phyloP scores from a whole-genome alignment of 2,329 filamentous ascomycete genomes.

The Cytospora chrysosperma region DNA sequence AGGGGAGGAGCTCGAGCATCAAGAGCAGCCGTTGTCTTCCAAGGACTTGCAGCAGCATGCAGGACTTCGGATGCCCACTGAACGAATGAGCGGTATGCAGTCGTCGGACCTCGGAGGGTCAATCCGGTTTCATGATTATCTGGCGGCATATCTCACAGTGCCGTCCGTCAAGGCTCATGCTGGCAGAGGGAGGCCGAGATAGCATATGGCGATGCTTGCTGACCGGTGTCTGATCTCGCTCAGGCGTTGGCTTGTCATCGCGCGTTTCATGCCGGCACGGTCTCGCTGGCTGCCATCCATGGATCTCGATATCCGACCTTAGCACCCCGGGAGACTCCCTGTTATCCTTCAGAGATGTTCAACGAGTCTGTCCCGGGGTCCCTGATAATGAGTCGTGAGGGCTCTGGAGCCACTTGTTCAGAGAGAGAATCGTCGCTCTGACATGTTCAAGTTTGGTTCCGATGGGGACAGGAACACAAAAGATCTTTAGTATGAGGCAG shows the following conservation, averaged over 20 bases:
- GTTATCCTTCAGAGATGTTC: not conserved
- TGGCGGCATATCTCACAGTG: not conserved
- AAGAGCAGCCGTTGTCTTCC: not conserved
- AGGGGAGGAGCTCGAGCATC: too few relatives aligned
- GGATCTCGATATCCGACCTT: too few relatives aligned
- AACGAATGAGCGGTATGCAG: not conserved
- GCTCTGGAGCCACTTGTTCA: not conserved
- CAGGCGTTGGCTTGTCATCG: constrained; percentile 10
- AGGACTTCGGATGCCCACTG: not conserved
- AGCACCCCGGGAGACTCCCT: not conserved
- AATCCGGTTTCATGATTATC: not conserved
- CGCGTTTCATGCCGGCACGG: constrained; percentile 9
- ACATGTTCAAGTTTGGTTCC: not conserved
- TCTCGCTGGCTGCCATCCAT: constrained; percentile 5
- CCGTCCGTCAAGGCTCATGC: not conserved
- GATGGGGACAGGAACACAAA: not conserved
- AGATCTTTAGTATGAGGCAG: not conserved
- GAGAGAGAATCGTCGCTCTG: not conserved
- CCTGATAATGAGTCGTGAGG: not conserved
- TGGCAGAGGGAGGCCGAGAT: not conserved
- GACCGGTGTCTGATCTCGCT: not conserved
- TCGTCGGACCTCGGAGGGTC: not conserved
- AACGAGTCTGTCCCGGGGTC: not conserved
- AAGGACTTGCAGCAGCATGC: not conserved
- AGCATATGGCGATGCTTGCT: not conserved